Conservation (phyloP, 78 protist genomes). For the Dictyostelium firmibasis region DNA sequence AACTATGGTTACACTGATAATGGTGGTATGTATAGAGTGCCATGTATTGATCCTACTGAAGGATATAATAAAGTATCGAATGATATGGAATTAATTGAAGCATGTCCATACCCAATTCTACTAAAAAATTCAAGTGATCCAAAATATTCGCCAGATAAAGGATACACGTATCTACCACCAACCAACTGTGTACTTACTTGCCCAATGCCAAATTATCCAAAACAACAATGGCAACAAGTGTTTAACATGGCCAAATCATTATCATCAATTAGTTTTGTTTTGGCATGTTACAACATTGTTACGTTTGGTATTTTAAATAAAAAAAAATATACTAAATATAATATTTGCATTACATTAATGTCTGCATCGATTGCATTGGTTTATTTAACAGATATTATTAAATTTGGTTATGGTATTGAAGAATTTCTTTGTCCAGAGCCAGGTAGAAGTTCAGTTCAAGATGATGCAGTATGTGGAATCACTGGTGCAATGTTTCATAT, state of each 20-base stretch:
- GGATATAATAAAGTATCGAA: neutral
- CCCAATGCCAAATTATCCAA: conserved; percentile 30
- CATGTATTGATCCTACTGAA: neutral
- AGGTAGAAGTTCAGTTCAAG: conserved; percentile 25
- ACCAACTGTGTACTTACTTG: conserved; percentile 20
- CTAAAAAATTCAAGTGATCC: neutral
- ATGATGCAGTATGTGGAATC: neutral
- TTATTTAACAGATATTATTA: conserved; percentile 18
- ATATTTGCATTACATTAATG: conserved; percentile 1
- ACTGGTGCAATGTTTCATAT: conserved; percentile 50
- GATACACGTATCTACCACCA: neutral
- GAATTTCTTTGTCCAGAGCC: conserved; percentile 9
- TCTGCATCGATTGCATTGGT: neutral
- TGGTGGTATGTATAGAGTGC: neutral
- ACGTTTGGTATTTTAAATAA: conserved; percentile 32
- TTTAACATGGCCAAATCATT: neutral
- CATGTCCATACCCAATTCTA: neutral
- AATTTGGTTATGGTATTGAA: neutral
- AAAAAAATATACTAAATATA: neutral
- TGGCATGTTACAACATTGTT: neutral
- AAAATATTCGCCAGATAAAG: neutral
- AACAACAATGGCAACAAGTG: conserved; percentile 7
- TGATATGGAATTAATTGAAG: neutral
- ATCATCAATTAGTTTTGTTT: conserved; percentile 28
- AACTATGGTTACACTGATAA: neutral